Evolutionary conservation across 192 early-diverging fungal species (phyloP), one percentile per base, ranked within the genome.

Genomic region (Coemansia brasiliensis): DNA sequence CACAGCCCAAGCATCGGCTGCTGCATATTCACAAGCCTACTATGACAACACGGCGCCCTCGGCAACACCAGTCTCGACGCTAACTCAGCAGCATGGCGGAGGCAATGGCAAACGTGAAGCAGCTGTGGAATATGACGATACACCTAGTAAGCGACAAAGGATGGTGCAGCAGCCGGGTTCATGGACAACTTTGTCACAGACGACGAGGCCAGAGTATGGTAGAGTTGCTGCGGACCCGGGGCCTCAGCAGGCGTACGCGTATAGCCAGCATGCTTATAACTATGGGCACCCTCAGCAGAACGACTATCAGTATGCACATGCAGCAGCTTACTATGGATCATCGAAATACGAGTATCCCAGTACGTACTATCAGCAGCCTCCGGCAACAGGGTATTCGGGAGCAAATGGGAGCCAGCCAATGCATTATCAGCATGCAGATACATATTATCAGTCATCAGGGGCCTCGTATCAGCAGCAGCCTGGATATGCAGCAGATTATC

Each of bases 71-170:
- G 17, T 17, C 39, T 21, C 57, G 9, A 21, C 44, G 11, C 24
- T 40, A 3, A 12, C 26, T 16, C 27, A 39, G 6, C 50, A 52
- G 49, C 51, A 43, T 10, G 7, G 39, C 24, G 15, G 27, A 42
- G 15, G 17, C 55, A 13, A 17, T 9, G 25, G 41, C 13, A 67
- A 74, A 35, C 71, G 49, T 15, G 57, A 60, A 1, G 56, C 39
- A 0, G 4, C 15, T 4, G 17, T 39, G 6, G 65, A 56, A n/a
- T 67, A 61, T 53, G 52, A 65, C 10, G 57, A 67, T 7, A 35
- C 57, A 29, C 46, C 44, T 16, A 59, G 39, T 24, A 78, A 78
- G 60, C 60, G 74, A 11, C 74, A 78, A 54, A 60, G 74, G 32
- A 32, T 68, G 52, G 51, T 59, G 37, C 68, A 59, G 41, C 52